phyloP scores from a whole-genome alignment of 2,329 filamentous ascomycete species.

The Coniella lustricola region DNA sequence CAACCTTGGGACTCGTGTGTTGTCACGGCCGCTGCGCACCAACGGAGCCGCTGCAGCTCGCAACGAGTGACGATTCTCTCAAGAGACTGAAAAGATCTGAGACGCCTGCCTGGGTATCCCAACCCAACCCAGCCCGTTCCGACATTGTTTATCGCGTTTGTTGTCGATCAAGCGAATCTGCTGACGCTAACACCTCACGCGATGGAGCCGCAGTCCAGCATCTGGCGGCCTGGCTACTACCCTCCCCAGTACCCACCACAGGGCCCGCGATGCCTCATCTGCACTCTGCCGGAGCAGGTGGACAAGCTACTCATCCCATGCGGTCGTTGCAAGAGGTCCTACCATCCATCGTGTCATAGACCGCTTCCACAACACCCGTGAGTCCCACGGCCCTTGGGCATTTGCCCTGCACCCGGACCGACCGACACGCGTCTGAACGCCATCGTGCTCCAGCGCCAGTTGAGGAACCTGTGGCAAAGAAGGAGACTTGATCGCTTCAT shows the following conservation, averaged over 20 bases:
- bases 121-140: conserved; percentile 16
- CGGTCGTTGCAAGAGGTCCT: conserved; percentile 17
- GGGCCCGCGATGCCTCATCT: conserved; percentile 6
- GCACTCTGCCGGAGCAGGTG: conserved; percentile 11
- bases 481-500: too few relatives aligned
- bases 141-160: conserved; percentile 1
- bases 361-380: conserved; percentile 16
- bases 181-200: conserved; percentile 5
- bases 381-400: not conserved
- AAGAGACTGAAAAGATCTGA: conserved; percentile 73
- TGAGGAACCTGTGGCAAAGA: too few relatives aligned
- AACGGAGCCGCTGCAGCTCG: conserved; percentile 44
- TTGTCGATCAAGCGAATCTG: not conserved
- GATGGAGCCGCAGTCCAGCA: conserved; percentile 5
- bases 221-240: not conserved
- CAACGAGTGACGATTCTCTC: conserved; percentile 40
- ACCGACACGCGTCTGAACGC: not conserved
- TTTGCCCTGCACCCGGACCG: not conserved
- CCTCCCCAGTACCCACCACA: not conserved
- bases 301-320: conserved; percentile 21
- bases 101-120: conserved; percentile 26
- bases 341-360: conserved; percentile 21
- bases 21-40: conserved; percentile 17
- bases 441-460: not conserved
- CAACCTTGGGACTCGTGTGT: conserved; percentile 6